phyloP scores from a whole-genome alignment of 2,329 filamentous ascomycete species.

The Calonectria leucothoes region DNA sequence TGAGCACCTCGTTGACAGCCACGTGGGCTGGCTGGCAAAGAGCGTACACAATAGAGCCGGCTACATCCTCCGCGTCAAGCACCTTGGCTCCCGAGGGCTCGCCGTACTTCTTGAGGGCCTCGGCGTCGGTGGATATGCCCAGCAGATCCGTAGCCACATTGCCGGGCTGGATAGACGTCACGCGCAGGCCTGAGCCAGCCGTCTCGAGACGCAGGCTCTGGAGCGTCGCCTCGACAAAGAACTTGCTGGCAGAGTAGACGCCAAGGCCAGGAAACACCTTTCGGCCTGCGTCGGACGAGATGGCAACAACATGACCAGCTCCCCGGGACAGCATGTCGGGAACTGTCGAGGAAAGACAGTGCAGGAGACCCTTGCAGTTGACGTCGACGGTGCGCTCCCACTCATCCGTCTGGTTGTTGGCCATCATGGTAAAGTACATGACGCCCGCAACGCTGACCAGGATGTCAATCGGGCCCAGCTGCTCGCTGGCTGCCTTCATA shows the following conservation, averaged over 20 bases:
- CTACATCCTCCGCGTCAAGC: slow-evolving; percentile 79
- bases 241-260: slow-evolving; percentile 86
- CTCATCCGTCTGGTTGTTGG: slow-evolving; percentile 77
- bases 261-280: slow-evolving; percentile 86
- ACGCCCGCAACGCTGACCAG: slow-evolving; percentile 85
- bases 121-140: slow-evolving; percentile 78
- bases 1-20: slow-evolving; percentile 82
- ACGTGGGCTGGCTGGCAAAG: slow-evolving; percentile 80
- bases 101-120: slow-evolving; percentile 83
- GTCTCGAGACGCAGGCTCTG: slow-evolving; percentile 81
- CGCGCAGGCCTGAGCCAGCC: slow-evolving; percentile 76
- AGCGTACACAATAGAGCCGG: slow-evolving; percentile 78
- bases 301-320: slow-evolving; percentile 79
- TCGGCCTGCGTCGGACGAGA: slow-evolving; percentile 84
- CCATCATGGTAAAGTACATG: slow-evolving; percentile 93
- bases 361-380: slow-evolving; percentile 85
- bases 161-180: slow-evolving; percentile 81
- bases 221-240: slow-evolving; percentile 87
- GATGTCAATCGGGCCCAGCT: slow-evolving; percentile 80
- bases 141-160: slow-evolving; percentile 81
- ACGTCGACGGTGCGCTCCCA: slow-evolving; percentile 88
- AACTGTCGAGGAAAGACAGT: slow-evolving; percentile 77
- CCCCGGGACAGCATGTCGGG: slow-evolving; percentile 78
- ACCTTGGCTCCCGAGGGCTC: slow-evolving; percentile 81
- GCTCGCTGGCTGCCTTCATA: slow-evolving; percentile 65